phyloP scores from a whole-genome alignment of 495 filamentous ascomycete species.

The Chlorociboria aeruginascens region DNA sequence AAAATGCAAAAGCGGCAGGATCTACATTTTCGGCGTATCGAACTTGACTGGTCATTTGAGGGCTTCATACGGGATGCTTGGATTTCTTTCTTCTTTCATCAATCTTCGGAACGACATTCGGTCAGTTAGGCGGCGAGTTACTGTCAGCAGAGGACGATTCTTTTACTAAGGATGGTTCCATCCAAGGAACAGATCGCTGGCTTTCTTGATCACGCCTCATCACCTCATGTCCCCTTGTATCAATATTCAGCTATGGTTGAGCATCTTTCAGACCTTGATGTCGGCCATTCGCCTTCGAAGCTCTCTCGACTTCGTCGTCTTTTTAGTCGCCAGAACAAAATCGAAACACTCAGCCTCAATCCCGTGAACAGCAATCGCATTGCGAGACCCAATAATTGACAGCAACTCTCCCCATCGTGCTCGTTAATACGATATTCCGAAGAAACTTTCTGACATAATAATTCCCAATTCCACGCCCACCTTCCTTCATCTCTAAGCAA shows the following conservation, averaged over 20 bases:
- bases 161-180: conserved; percentile 12
- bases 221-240: conserved; percentile 22
- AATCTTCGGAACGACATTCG: conserved; percentile 16
- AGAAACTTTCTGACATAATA: neutral
- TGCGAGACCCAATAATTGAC: conserved; percentile 1
- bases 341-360: conserved; percentile 5
- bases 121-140: conserved; percentile 11
- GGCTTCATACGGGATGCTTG: conserved; percentile 15
- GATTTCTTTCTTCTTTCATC: conserved; percentile 16
- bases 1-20: conserved; percentile 16
- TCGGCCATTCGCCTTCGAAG: conserved; percentile 10
- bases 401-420: neutral
- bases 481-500: neutral
- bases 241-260: conserved; percentile 18
- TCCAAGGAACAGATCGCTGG: conserved; percentile 13
- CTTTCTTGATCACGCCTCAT: conserved; percentile 15
- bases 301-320: conserved; percentile 15
- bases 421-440: neutral
- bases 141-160: conserved; percentile 13
- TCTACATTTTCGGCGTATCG: conserved; percentile 18
- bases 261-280: conserved; percentile 13
- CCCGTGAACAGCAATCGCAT: conserved; percentile 6
- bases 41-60: conserved; percentile 11
- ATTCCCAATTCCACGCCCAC: neutral
- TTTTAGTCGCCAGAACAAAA: conserved; percentile 18